phyloP scores from a whole-genome alignment of 1,139 yeast genomes.

The Pichia sp. region DNA sequence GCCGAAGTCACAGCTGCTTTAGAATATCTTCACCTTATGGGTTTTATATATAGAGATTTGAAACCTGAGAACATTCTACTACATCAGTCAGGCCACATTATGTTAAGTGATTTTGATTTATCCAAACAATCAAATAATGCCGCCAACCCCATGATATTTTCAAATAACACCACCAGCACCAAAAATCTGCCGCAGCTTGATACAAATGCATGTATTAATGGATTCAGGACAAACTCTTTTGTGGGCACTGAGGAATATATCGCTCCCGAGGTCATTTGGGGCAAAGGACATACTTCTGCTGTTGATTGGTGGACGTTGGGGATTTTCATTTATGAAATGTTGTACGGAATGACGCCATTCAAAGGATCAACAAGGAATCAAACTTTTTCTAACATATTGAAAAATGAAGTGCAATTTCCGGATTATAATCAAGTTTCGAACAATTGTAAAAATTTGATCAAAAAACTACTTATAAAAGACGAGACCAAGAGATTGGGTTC shows the following conservation, averaged over 20 bases:
- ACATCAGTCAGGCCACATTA: slow-evolving; percentile 95
- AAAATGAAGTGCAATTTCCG: slow-evolving; percentile 68
- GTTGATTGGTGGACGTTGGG: slow-evolving; percentile 99
- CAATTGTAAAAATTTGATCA: slow-evolving; percentile 68
- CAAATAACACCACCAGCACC: slow-evolving; percentile 34
- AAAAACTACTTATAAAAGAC: slow-evolving; percentile 77
- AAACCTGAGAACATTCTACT: slow-evolving; percentile 91
- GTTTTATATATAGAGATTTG: slow-evolving; percentile 88
- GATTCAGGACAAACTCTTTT: slow-evolving; percentile 92
- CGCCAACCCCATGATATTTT: slow-evolving; percentile 38
- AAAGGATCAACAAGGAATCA: slow-evolving; percentile 83
- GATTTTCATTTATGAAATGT: slow-evolving; percentile 84
- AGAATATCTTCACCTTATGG: slow-evolving; percentile 93
- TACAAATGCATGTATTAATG: slow-evolving; percentile 91
- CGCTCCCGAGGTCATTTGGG: slow-evolving; percentile 96
- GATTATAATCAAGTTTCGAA: slow-evolving; percentile 47
- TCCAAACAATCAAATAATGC: slow-evolving; percentile 80
- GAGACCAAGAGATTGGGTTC: slow-evolving; percentile 86
- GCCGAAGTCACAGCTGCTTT: slow-evolving; percentile 97
- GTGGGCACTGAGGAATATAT: slow-evolving; percentile 98
- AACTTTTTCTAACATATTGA: slow-evolving; percentile 81
- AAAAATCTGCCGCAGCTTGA: slow-evolving; percentile 46
- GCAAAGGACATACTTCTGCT: slow-evolving; percentile 95
- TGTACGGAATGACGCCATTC: slow-evolving; percentile 92
- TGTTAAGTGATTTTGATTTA: slow-evolving; percentile 94